Base-by-base conservation (phyloP, 768 basidiomycete genomes). In the Amanita rubescens region DNA sequence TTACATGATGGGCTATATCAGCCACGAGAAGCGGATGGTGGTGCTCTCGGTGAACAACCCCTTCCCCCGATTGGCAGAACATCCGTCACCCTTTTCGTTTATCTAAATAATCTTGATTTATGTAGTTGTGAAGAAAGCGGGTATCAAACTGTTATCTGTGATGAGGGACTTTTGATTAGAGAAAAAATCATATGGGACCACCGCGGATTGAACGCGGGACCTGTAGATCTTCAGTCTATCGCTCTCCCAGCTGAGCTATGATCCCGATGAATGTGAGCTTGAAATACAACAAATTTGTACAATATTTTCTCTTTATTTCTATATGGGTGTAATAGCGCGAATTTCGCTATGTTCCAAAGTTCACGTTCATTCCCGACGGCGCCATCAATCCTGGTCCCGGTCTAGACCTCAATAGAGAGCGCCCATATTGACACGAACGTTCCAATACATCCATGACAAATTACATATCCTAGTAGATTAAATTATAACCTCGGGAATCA, bases 1-100 rank as follows among this genome's bases (percentile, higher is more conserved):
- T 17, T 90, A 85, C 66, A 85, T 98, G 69, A 80, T 89, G 48
- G 96, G 96, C 8, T 99, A 98, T 68, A 94, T 99, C 61, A 93
- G 92, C 47, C 96, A 99, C 62, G 90, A 90, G 64, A 90, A 89
- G 68, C 88, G 90, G 71, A 91, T 87, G 81, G 91, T 97, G 4
- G 96, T 99, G 5, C 67, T 97, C 42, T 43, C 52, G 14, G 43
- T 35, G 57, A 77, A 74, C 20, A 88, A 86, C 62, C 80, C 92
- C 6, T 97, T 96, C 64, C 92, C 94, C 3, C 76, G 76, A 56
- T 67, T 90, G 14, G 79, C 75, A 24, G 87, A 89, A 56, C 71
- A 84, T 32, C 75, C 74, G 33, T 67, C 76, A 5, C 84, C 87
- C 1, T 84, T 75, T 64, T 45, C 43, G 19, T 33, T 53, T 30